Evolutionary conservation across 345 rosid genomes (phyloP).

Genomic region (Diplotaxis tenuifolia): DNA sequence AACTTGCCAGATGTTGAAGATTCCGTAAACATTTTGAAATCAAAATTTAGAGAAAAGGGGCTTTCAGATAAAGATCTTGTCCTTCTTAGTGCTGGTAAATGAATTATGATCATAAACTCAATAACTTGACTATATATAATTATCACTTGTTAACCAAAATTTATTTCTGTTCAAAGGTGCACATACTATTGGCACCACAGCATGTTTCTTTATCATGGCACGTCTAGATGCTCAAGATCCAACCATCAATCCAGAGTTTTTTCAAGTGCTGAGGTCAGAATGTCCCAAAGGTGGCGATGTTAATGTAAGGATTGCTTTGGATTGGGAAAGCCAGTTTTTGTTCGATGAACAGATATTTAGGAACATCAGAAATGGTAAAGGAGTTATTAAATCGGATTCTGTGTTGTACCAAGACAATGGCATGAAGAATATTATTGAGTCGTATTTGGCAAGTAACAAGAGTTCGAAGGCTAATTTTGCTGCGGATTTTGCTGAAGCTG

Average conservation of each 20-base stretch:
- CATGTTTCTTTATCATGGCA: constrained; percentile 49
- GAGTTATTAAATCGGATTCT: constrained; percentile 54
- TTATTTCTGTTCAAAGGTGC: constrained; percentile 38
- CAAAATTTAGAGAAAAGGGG: constrained; percentile 45
- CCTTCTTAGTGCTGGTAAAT: constrained; percentile 49
- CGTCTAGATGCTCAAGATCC: constrained; percentile 55
- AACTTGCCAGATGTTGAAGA: constrained; percentile 46
- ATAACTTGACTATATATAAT: background rate
- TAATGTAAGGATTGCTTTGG: constrained; percentile 37
- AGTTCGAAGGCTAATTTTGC: constrained; percentile 35
- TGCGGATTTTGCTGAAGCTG: constrained; percentile 51
- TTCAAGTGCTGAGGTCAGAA: constrained; percentile 29
- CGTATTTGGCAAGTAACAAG: constrained; percentile 26
- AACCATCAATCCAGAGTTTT: constrained; percentile 30
- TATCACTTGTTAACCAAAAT: background rate
- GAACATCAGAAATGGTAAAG: constrained; percentile 40
- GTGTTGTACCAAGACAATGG: constrained; percentile 41
- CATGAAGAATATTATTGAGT: constrained; percentile 42
- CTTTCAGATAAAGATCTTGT: constrained; percentile 53
- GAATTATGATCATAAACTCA: background rate
- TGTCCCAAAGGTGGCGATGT: constrained; percentile 36
- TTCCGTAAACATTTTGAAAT: constrained; percentile 36
- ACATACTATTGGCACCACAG: constrained; percentile 56
- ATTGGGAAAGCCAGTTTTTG: constrained; percentile 41
- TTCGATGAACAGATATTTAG: constrained; percentile 47